Evolutionary conservation across 73 alveolate genomes (phyloP), one percentile per base, ranked within the genome.

Genomic region (Blepharisma stoltei): DNA sequence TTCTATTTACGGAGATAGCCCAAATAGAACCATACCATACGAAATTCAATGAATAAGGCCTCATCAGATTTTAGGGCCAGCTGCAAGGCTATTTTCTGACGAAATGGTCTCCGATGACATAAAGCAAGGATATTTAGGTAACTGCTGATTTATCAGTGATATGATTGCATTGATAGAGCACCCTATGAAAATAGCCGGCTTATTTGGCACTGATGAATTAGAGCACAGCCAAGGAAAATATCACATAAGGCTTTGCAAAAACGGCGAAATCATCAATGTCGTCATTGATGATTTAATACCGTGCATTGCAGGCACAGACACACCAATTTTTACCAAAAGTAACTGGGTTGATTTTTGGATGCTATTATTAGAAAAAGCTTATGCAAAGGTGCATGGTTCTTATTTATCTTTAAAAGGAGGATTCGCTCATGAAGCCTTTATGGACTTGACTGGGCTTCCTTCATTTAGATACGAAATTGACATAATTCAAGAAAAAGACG

Each of bases 191-290:
- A 89, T 54, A 60, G 87, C 8, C 83, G 87, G 49, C 75, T 83
- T 25, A 84, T 90, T 9, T 21, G 87, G 54, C 83, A 73, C 37
- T 20, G 76, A 83, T 48, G 70, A 82, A 43, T 45, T 23, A 32
- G 84, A 86, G 48, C 73, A 73, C 48, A 71, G 75, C 37, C 53
- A 23, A 68, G 96, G 97, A 4, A 47, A 60, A 53, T 85, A 85
- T 65, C 79, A 85, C 23, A 44, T 92, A 25, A 81, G 71, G 80
- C 14, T 92, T 41, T 92, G 96, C 81, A 80, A 87, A 8, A 89
- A 95, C 85, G 99, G 99, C n/a, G 93, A 91, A 60, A 87, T 97
- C 95, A 78, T 86, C 70, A 84, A 85, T 71, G 95, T 95, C 7
- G 82, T 90, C 21, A 81, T 95, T 8, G 99, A 95, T 83, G 99